Evolutionary conservation across 495 filamentous ascomycete species (phyloP).

Genomic region (Penicillium silybi): DNA sequence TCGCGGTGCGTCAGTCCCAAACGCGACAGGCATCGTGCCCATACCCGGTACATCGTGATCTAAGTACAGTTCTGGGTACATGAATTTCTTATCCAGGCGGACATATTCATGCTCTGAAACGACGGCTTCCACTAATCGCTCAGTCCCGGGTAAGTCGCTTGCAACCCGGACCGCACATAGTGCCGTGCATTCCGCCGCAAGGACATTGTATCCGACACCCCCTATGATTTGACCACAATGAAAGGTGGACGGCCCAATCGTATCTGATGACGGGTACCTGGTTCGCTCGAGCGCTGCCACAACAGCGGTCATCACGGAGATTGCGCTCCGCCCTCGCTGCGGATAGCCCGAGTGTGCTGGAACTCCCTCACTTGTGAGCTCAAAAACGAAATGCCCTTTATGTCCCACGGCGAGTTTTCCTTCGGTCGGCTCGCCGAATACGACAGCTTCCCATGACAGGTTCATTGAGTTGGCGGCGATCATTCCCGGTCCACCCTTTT

Average conservation of each 20-base stretch:
- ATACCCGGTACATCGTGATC: conserved; percentile 75
- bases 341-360: conserved; percentile 70
- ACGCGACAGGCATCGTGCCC: conserved; percentile 62
- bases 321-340: conserved; percentile 68
- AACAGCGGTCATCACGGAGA: conserved; percentile 58
- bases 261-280: conserved; percentile 2
- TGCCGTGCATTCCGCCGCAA: conserved; percentile 17
- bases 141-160: conserved; percentile 14
- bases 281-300: conserved; percentile 47
- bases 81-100: conserved; percentile 15
- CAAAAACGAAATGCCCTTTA: conserved; percentile 63
- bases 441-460: conserved; percentile 48
- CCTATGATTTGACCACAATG: conserved; percentile 18
- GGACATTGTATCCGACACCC: conserved; percentile 19
- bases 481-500: conserved; percentile 73
- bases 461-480: conserved; percentile 20
- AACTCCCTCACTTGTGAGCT: conserved; percentile 57
- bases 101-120: conserved; percentile 11
- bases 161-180: conserved; percentile 19
- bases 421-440: conserved; percentile 83
- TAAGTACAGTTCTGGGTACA: conserved; percentile 18
- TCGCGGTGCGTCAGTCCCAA: conserved; percentile 73
- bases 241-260: conserved; percentile 17
- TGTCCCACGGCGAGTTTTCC: conserved; percentile 73
- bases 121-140: conserved; percentile 12